Base-by-base conservation (phyloP, 129 eudicot genomes). In the Gnaphalium uliginosum region DNA sequence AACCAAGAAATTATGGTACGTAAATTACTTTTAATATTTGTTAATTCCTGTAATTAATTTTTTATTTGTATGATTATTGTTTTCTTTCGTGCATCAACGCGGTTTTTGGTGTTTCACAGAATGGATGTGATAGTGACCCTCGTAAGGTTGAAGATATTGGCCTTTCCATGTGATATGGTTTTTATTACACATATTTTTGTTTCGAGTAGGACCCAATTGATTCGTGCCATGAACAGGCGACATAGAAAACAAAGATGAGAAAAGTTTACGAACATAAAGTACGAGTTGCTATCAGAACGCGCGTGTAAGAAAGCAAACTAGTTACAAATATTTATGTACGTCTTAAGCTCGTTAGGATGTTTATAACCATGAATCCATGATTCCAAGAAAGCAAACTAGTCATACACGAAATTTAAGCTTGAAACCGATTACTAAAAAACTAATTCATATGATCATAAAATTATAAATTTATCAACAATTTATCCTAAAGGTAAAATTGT, bases 51-150 rank as follows among this genome's bases (percentile, higher is more conserved):
- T 46, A 70, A 61, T 43, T 56, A 60, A 60, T 72, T 41, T 58
- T 27, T n/a, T 57, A 69, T 26, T 8, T 13, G 1, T 30, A 71
- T 79, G 21, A 56, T 64, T 79, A 53, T 37, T 64, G 68, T 72
- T 72, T 64, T 72, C 53, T 79, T 79, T 79, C 78, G 78, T 79
- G 83, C 83, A 72, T 73, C 74, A 72, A 79, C 83, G 83, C 83
- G 83, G 74, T 72, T 79, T 75, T 54, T 23, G 72, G 60, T 79
- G 83, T 79, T 35, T 65, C 51, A 79, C 83, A 79, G 78, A 39
- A 79, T 54, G 74, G 78, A 56, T 79, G 72, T 35, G 78, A 79
- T 72, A 58, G 78, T 37, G 74, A 79, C 83, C 68, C 68, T 72
- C 46, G 56, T 65, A 57, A 64, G 68, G 53, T 79, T 62, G 78